A percentile compares a stretch with the other conserved stretches of the same genome.
Conservation (phyloP, 257 asterid species). For the Nemophila menziesii region DNA sequence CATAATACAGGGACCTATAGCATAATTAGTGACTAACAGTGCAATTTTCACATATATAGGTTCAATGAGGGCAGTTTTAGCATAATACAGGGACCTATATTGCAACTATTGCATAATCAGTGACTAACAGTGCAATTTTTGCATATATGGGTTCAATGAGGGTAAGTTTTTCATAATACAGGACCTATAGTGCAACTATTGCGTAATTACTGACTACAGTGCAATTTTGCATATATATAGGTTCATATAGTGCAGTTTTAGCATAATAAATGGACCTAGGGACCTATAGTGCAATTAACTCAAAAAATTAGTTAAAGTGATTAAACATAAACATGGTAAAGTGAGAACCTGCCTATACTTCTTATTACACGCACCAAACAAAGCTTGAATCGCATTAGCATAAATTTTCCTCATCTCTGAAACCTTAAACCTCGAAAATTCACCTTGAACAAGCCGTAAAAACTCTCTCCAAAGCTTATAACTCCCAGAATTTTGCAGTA, state of each 20-base stretch:
- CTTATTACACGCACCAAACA: conserved; percentile 77
- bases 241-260: neutral
- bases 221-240: no score
- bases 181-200: no score
- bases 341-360: conserved; percentile 98
- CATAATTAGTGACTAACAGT: no score
- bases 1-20: no score
- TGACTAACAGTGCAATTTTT: no score
- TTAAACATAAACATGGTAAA: conserved; percentile 19
- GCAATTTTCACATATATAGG: no score
- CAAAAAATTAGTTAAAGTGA: conserved; percentile 6
- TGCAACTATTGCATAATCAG: no score
- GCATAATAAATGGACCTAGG: conserved; percentile 3
- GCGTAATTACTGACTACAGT: no score
- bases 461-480: conserved; percentile 85
- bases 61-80: no score
- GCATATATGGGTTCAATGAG: no score
- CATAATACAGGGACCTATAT: no score
- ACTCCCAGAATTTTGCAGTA: conserved; percentile 63
- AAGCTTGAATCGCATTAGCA: conserved; percentile 81
- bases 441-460: conserved; percentile 67
- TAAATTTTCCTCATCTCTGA: conserved; percentile 87
- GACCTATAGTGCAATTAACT: conserved; percentile 3
- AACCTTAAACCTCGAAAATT: conserved; percentile 90
- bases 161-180: no score